phyloP scores from a whole-genome alignment of 805 yeast species.

The Candida namnaoensis region DNA sequence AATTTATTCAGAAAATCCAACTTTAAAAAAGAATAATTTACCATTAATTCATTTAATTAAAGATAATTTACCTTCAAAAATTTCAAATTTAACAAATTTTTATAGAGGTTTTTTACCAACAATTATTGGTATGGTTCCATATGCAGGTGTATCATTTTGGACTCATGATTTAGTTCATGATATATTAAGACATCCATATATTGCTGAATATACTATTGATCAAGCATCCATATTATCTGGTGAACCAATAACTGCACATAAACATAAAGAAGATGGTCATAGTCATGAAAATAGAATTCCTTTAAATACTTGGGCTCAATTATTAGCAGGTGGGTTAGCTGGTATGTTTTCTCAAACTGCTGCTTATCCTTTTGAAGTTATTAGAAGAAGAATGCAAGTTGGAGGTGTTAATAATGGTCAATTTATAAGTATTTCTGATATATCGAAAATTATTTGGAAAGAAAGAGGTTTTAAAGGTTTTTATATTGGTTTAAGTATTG shows the following conservation, averaged over 20 bases:
- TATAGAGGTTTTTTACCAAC: conserved; percentile 95
- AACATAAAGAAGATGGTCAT: conserved; percentile 8
- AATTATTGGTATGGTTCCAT: conserved; percentile 90
- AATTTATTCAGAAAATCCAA: conserved; percentile 18
- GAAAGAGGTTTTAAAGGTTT: conserved; percentile 84
- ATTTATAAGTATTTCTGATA: conserved; percentile 42
- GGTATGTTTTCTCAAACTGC: conserved; percentile 95
- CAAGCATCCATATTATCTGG: not conserved
- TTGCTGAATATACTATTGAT: conserved; percentile 45
- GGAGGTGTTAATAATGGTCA: conserved; percentile 66
- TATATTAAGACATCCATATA: conserved; percentile 52
- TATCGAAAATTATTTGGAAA: conserved; percentile 50
- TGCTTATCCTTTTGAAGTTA: conserved; percentile 93
- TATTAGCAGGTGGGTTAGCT: conserved; percentile 91
- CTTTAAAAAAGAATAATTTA: conserved; percentile 9
- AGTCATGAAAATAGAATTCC: conserved; percentile 42
- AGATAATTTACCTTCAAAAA: conserved; percentile 8
- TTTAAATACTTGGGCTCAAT: conserved; percentile 83
- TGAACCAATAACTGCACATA: not conserved
- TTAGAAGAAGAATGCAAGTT: conserved; percentile 93
- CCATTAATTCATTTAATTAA: conserved; percentile 12
- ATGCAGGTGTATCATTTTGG: conserved; percentile 95
- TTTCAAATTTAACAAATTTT: conserved; percentile 41
- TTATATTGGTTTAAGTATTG: conserved; percentile 91
- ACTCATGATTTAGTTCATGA: conserved; percentile 92